Evolutionary conservation across 176 grass and related monocot species (phyloP).

Genomic region (Phoenix dactylifera): DNA sequence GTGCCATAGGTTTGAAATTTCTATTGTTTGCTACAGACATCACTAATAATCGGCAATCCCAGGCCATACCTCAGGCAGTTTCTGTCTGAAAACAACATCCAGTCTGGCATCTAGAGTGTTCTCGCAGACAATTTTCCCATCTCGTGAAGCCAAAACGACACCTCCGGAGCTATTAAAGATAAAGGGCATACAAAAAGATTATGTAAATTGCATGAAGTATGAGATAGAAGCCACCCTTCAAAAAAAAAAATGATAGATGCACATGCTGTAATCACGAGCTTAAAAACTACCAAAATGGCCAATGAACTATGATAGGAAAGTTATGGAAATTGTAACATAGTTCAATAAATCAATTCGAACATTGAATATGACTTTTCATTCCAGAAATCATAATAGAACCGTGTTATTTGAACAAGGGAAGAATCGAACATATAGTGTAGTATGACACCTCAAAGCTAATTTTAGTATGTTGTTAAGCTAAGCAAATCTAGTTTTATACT

Average conservation of each 20-base stretch:
- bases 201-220: not conserved
- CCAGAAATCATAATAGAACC: no score
- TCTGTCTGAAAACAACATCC: conserved; percentile 69
- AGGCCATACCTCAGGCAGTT: conserved; percentile 64
- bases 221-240: not conserved
- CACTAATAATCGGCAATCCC: conserved; percentile 4
- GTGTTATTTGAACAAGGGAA: no score
- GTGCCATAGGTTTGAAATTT: no score
- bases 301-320: no score
- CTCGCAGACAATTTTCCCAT: conserved; percentile 84
- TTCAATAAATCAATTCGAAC: no score
- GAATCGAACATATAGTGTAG: no score
- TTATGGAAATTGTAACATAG: no score
- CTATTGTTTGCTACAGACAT: not conserved
- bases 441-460: no score
- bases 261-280: not conserved
- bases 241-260: no score
- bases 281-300: not conserved
- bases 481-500: no score
- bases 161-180: conserved; percentile 51
- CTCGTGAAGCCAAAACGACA: conserved; percentile 72
- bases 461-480: no score
- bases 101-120: conserved; percentile 92
- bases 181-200: conserved; percentile 8
- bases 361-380: no score